Evolutionary conservation across 179 eudicot species (phyloP).

Genomic region (Sideroxylon spinosum): DNA sequence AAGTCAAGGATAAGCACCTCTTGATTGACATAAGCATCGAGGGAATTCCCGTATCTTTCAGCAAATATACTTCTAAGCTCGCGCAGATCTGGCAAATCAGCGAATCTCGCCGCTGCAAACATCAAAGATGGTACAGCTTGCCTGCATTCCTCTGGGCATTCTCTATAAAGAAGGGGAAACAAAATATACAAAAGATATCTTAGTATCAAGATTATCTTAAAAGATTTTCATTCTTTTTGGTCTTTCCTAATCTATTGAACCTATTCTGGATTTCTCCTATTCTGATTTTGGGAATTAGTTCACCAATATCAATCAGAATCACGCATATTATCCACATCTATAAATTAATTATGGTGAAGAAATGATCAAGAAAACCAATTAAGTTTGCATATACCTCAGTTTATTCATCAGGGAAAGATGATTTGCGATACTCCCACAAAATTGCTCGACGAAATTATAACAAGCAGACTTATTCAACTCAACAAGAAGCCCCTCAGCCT

Average conservation of each 20-base stretch:
- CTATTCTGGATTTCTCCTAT: no score
- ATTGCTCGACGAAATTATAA: slow-evolving; percentile 54
- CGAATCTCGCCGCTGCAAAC: slow-evolving; percentile 88
- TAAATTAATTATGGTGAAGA: not conserved
- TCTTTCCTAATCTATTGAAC: no score
- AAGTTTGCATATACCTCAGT: slow-evolving; percentile 41
- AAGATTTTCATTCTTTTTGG: not conserved
- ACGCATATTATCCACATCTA: not conserved
- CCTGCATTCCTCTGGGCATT: slow-evolving; percentile 78
- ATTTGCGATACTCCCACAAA: slow-evolving; percentile 34
- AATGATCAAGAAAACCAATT: not conserved
- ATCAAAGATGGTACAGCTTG: slow-evolving; percentile 61
- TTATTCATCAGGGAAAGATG: slow-evolving; percentile 52
- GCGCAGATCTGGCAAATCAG: slow-evolving; percentile 81
- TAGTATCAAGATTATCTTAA: not conserved
- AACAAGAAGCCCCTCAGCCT: slow-evolving; percentile 63
- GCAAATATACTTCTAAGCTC: slow-evolving; percentile 58
- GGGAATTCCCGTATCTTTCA: slow-evolving; percentile 53
- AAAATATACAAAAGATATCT: not conserved
- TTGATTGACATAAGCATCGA: slow-evolving; percentile 47
- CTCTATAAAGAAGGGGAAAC: slow-evolving; percentile 32
- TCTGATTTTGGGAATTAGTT: no score
- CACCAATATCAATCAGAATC: not conserved
- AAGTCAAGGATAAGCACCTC: slow-evolving; percentile 41
- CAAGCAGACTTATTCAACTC: slow-evolving; percentile 59